Base-by-base conservation (phyloP, 176 grass and related monocot species). In the Urochloa ruziziensis region DNA sequence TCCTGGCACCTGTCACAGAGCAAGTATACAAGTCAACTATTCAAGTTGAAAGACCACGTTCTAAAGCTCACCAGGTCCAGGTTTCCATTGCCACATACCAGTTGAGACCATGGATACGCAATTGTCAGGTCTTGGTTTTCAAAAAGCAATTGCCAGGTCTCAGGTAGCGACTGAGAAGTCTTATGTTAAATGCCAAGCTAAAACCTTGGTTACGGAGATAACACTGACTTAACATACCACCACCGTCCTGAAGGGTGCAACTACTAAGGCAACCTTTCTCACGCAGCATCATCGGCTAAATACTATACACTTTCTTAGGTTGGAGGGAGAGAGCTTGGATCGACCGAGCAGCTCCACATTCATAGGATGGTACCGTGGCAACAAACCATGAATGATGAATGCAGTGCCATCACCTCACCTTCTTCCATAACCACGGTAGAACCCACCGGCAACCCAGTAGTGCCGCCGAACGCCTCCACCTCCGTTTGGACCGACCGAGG, bases 341-440 rank as follows among this genome's bases (percentile, higher is more conserved):
- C 14, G 47, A 23, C 5, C 35, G 44, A 59, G 27, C 36, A 42
- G 60, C 36, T 60, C 25, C 9, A 84, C 72, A 33, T 56, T 27
- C 21, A 17, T 47, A 1, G 12, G 14, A 75, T 49, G 59, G 18
- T 35, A n/a, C 13, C 13, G 24, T 59, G 52, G 33, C 44, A 72
- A 13, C n/a, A 30, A 67, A n/a, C 23, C 4, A 3, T 70, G 62
- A 42, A 42, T 25, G 18, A 19, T 15, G 57, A 32, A 32, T 40
- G 25, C 28, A 62, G 44, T 30, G 13, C 3, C 56, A 62, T 14
- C 3, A 28, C 46, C 44, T 92, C 87, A 90, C 82, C 88, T 79
- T 59, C 88, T 92, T 44, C 90, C 77, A 69, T 92, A 92, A n/a
- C 89, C 85, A 69, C 88, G 88, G 79, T 89, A 83, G 53, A 79